These are phyloP conservation scores for Lindgomyces ingoldianus DNA, from an alignment of 495 filamentous ascomycete genomes.

Conservation along the genomic window DNA sequence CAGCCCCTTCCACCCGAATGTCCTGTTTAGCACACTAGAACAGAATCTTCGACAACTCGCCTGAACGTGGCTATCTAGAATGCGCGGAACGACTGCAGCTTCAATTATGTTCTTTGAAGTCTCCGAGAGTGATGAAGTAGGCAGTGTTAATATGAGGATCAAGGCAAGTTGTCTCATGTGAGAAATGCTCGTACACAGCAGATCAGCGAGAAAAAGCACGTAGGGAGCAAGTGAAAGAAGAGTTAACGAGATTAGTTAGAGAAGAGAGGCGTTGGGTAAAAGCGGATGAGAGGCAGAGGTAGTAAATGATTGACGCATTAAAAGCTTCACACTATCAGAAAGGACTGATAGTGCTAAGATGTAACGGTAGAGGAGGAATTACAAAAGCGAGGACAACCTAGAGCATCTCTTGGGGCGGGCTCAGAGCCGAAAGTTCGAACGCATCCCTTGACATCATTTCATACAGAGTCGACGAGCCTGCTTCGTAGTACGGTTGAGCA, in stretches of 20 bases:
- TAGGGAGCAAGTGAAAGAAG: neutral
- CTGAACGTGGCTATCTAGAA: neutral
- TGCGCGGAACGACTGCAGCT: neutral
- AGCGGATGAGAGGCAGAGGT: neutral
- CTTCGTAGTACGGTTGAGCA: too few relatives aligned
- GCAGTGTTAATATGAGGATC: neutral
- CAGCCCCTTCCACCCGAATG: neutral
- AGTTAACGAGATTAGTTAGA: neutral
- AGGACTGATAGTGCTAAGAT: too few relatives aligned
- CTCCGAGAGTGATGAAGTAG: neutral
- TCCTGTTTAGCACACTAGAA: neutral
- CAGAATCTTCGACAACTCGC: neutral
- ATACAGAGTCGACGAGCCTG: too few relatives aligned
- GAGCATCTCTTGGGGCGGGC: too few relatives aligned
- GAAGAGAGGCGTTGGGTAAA: neutral
- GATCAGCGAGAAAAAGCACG: neutral
- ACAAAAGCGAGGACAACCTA: too few relatives aligned
- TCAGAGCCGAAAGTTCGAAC: too few relatives aligned
- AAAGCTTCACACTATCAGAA: neutral
- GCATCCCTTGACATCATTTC: too few relatives aligned
- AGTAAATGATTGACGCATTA: neutral
- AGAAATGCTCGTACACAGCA: neutral
- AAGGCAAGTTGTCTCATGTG: neutral
- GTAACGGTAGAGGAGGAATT: too few relatives aligned
- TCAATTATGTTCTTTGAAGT: neutral